These are phyloP conservation scores for Blastocystis sp. DNA, from an alignment of 352 stramenopile genomes.

Conservation along the genomic window DNA sequence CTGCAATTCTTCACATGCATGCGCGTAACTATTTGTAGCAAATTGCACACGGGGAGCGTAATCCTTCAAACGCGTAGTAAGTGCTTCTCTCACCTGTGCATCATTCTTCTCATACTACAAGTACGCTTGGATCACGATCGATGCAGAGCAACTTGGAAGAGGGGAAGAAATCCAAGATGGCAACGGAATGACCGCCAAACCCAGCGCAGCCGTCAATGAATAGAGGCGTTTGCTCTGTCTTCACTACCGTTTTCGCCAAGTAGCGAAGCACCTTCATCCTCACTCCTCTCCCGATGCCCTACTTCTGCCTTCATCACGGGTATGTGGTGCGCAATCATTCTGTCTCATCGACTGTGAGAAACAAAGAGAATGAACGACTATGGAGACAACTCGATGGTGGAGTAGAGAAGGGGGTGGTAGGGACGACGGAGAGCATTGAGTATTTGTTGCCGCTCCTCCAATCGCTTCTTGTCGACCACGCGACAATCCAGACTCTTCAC, in stretches of 20 bases:
- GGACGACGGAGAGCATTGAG: neutral
- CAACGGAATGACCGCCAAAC: conserved; percentile 29
- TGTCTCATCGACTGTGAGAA: neutral
- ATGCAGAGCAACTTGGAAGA: conserved; percentile 29
- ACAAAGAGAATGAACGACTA: neutral
- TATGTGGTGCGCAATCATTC: neutral
- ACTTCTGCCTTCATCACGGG: neutral
- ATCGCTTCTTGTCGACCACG: neutral
- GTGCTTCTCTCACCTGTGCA: conserved; percentile 12
- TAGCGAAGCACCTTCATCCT: neutral
- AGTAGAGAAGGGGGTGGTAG: conserved; percentile 60
- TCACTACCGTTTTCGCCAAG: neutral
- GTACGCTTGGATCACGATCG: conserved; percentile 53
- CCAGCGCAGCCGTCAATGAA: conserved; percentile 59
- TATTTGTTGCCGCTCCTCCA: neutral
- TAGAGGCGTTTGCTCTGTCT: neutral
- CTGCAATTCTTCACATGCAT: conserved; percentile 15
- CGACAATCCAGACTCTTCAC: neutral
- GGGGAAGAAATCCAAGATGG: conserved; percentile 32
- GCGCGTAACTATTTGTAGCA: conserved; percentile 8
- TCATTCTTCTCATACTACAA: neutral
- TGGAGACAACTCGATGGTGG: neutral
- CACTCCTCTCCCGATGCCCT: neutral
- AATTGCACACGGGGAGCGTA: conserved; percentile 2
- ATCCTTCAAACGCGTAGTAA: neutral